Evolutionary conservation across 83 land plant genomes (phyloP).

Genomic region (Thuja plicata): DNA sequence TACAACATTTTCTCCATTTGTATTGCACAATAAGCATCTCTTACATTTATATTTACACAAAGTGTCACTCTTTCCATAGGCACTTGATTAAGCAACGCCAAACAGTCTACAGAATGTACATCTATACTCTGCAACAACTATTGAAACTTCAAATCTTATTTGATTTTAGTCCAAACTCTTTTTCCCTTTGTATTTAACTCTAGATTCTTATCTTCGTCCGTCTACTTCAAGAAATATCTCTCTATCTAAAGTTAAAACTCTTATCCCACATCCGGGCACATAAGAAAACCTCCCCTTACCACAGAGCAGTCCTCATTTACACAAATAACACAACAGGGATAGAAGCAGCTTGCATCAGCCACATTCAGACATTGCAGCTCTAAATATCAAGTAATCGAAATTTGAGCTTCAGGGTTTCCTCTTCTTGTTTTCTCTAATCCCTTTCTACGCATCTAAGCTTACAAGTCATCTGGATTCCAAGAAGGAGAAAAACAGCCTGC

Average conservation of each 20-base stretch:
- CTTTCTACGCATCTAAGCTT: not conserved
- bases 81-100: not conserved
- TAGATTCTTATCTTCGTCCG: not conserved
- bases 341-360: not conserved
- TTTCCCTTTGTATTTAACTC: not conserved
- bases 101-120: not conserved
- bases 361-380: not conserved
- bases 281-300: not conserved
- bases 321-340: conserved; percentile 2
- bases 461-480: not conserved
- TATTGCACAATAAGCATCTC: not conserved
- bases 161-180: not conserved
- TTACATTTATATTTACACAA: not conserved
- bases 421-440: not conserved
- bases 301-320: not conserved
- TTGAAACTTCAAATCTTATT: conserved; percentile 1
- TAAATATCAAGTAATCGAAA: not conserved
- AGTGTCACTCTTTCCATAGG: not conserved
- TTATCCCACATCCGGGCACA: not conserved
- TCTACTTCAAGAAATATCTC: not conserved
- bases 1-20: not conserved
- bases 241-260: not conserved
- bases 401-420: not conserved
- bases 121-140: not conserved
- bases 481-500: not conserved